Conservation (phyloP, 345 rosid species). For the Turnera subulata region DNA sequence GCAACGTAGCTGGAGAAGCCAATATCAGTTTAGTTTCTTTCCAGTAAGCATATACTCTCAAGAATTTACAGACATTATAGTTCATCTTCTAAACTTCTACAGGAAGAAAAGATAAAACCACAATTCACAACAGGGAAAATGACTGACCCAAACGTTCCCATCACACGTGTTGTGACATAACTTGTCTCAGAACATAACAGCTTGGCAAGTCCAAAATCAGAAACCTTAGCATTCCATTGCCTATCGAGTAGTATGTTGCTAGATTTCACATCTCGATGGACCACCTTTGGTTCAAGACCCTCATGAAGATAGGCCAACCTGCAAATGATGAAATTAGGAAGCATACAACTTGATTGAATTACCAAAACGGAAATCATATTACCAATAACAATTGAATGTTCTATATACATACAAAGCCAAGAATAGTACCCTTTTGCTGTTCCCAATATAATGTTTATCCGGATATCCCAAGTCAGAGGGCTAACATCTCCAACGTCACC, state of each 20-base stretch:
- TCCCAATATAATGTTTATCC: slow-evolving; percentile 76
- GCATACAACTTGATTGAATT: slow-evolving; percentile 1
- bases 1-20: slow-evolving; percentile 70
- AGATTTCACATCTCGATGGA: slow-evolving; percentile 89
- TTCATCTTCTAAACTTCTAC: no score
- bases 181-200: slow-evolving; percentile 75
- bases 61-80: no score
- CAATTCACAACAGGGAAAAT: slow-evolving; percentile 5
- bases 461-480: slow-evolving; percentile 90
- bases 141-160: slow-evolving; percentile 97
- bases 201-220: slow-evolving; percentile 98
- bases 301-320: slow-evolving; percentile 97
- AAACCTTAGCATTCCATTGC: slow-evolving; percentile 85
- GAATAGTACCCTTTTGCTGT: slow-evolving; percentile 78
- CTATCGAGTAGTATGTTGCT: slow-evolving; percentile 86
- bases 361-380: not conserved
- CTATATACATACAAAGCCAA: not conserved
- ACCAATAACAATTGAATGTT: not conserved
- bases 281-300: slow-evolving; percentile 98
- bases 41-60: not conserved
- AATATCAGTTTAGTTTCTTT: not conserved
- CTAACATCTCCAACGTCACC: slow-evolving; percentile 89
- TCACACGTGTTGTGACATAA: slow-evolving; percentile 88
- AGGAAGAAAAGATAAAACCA: no score
- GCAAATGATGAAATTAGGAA: slow-evolving; percentile 8